Evolutionary conservation across 306 rosid genomes (phyloP).

Genomic region (Dalbergia cultrata): DNA sequence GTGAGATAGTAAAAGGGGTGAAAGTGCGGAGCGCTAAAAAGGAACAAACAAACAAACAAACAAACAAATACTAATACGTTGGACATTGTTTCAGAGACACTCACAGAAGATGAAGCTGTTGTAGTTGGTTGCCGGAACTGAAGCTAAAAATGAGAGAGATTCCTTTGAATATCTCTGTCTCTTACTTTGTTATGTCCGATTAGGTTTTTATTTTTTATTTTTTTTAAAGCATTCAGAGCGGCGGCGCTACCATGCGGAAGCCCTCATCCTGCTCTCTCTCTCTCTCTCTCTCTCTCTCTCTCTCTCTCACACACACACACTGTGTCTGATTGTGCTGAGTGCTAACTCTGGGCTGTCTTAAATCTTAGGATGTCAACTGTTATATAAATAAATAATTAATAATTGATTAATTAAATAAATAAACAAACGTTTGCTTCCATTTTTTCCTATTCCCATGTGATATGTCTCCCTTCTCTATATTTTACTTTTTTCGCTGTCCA

Average conservation of each 20-base stretch:
- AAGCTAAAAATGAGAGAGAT: slow-evolving; percentile 24
- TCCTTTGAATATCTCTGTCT: slow-evolving; percentile 38
- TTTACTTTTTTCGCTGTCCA: background rate
- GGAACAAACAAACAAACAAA: background rate
- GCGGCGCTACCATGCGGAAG: slow-evolving; percentile 30
- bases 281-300: no score
- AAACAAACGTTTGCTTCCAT: slow-evolving; percentile 14
- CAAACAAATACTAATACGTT: background rate
- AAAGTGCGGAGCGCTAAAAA: background rate
- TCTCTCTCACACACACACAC: no score
- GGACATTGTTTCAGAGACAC: background rate
- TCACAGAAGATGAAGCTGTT: slow-evolving; percentile 12
- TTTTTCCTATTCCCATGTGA: slow-evolving; percentile 25
- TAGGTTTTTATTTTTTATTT: slow-evolving; percentile 52
- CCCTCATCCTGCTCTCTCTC: slow-evolving; percentile 26
- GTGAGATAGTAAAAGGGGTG: background rate
- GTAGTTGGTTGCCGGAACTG: background rate
- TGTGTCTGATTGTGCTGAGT: background rate
- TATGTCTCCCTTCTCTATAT: background rate
- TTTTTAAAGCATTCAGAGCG: background rate
- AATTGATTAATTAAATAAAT: background rate
- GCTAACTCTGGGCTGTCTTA: slow-evolving; percentile 21
- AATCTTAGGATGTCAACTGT: background rate
- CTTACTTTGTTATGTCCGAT: slow-evolving; percentile 6
- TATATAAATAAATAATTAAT: slow-evolving; percentile 10